Evolutionary conservation across 768 basidiomycete species (phyloP), one percentile per base, ranked within the genome.

Genomic region (Dendrothele bispora): DNA sequence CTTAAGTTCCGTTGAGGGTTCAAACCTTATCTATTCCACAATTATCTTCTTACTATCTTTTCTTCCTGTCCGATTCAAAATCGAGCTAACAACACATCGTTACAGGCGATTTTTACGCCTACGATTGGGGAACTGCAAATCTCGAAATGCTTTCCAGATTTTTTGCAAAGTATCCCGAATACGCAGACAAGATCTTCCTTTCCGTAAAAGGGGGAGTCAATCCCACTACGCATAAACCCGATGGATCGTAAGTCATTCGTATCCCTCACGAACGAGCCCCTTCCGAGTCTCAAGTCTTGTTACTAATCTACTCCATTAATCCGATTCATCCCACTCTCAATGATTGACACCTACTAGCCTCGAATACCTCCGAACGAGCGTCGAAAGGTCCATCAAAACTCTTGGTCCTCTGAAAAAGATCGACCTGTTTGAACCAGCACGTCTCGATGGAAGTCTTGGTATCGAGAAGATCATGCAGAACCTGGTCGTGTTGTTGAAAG

Each of bases 91-190:
- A 44, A 10, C 10, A 22, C 20, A 55, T 55, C 55, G 61, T 17
- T 14, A n/a, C 49, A 70, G 82, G 73, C 25, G 76, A 80, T 45
- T 87, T 87, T 61, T 87, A 87, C 51, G 80, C 75, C 0, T 58
- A 64, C 27, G 66, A 75, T 28, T 29, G 56, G 2, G 52, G 65
- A 15, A 63, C 71, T 0, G 69, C 69, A 10, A 82, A 80, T 22
- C 61, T 82, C 18, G 62, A 76, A 51, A 65, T 82, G 39, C 63
- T 83, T 30, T 59, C 64, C 0, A 58, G 73, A 5, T 83, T 83
- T 69, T 79, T 75, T 48, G 61, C 66, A 17, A 67, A 64, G 47
- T 65, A 71, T 34, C 69, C 68, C 11, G 64, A 64, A 3, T 64
- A 61, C n/a, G 67, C 52, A 24, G 64, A 71, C 28, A 64, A 52